Evolutionary conservation across 108 stramenopile genomes (phyloP).

Genomic region (Cylindrotheca fusiformis): DNA sequence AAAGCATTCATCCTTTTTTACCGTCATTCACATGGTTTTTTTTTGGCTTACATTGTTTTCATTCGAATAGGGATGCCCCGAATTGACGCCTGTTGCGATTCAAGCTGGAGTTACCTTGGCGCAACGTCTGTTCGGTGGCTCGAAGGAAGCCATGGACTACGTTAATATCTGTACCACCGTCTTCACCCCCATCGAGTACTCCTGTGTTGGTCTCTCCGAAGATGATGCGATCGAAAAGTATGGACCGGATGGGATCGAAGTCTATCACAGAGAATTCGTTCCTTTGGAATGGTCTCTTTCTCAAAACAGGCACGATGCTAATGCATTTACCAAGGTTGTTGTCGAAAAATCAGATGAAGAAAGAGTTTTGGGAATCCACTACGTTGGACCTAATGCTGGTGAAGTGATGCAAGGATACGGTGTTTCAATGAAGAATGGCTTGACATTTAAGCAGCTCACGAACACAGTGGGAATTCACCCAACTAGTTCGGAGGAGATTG

Average conservation of each 20-base stretch:
- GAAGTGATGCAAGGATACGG: slow-evolving; percentile 96
- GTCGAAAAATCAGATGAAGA: slow-evolving; percentile 55
- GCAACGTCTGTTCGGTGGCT: slow-evolving; percentile 90
- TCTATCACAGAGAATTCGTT: slow-evolving; percentile 91
- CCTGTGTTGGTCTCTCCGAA: slow-evolving; percentile 92
- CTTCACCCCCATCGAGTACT: slow-evolving; percentile 97
- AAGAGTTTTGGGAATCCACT: slow-evolving; percentile 95
- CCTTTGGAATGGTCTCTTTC: slow-evolving; percentile 95
- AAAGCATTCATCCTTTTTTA: not conserved
- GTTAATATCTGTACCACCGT: slow-evolving; percentile 93
- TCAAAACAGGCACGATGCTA: slow-evolving; percentile 46
- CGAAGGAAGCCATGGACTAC: slow-evolving; percentile 90
- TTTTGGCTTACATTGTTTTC: not conserved
- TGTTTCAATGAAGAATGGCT: slow-evolving; percentile 86
- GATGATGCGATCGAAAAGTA: slow-evolving; percentile 86
- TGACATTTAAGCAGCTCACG: slow-evolving; percentile 74
- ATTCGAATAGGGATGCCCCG: slow-evolving; percentile 73
- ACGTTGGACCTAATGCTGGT: slow-evolving; percentile 97
- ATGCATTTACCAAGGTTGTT: slow-evolving; percentile 90
- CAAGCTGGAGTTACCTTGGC: slow-evolving; percentile 90
- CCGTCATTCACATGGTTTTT: not conserved
- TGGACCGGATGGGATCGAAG: slow-evolving; percentile 84
- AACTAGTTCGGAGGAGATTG: slow-evolving; percentile 92
- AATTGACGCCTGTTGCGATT: slow-evolving; percentile 98
- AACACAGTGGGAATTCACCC: slow-evolving; percentile 99